Conservation (phyloP, 768 basidiomycete genomes). For the Russula brevipes region DNA sequence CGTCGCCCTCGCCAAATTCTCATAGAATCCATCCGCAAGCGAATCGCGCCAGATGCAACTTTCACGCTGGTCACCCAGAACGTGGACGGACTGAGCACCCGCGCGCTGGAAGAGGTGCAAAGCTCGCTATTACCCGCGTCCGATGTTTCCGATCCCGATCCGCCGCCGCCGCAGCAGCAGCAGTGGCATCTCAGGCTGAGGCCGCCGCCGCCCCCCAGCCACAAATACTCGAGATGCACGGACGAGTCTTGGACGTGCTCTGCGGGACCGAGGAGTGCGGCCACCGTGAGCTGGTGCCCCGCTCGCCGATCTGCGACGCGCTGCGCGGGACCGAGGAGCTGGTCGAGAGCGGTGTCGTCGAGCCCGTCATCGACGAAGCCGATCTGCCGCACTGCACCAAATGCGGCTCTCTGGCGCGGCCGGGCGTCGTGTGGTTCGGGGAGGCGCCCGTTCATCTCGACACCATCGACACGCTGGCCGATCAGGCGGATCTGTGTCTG, state of each 20-base stretch:
- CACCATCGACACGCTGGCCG: slow-evolving; percentile 30
- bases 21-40: slow-evolving; percentile 37
- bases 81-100: slow-evolving; percentile 49
- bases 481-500: slow-evolving; percentile 34
- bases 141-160: no score
- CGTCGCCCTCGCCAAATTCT: slow-evolving; percentile 43
- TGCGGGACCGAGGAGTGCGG: slow-evolving; percentile 38
- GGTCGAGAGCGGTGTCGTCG: slow-evolving; percentile 7
- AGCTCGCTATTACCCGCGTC: neutral
- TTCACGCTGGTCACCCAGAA: slow-evolving; percentile 58
- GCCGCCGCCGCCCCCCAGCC: neutral
- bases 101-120: slow-evolving; percentile 34
- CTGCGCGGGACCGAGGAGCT: slow-evolving; percentile 41
- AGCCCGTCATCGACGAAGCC: slow-evolving; percentile 30
- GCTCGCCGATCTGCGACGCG: slow-evolving; percentile 43
- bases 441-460: slow-evolving; percentile 32
- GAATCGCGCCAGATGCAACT: slow-evolving; percentile 38
- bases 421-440: slow-evolving; percentile 43
- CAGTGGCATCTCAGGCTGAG: no score
- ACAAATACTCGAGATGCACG: slow-evolving; percentile 54
- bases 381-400: slow-evolving; percentile 33
- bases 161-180: no score
- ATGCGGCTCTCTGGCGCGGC: slow-evolving; percentile 34
- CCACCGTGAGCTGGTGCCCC: slow-evolving; percentile 37
- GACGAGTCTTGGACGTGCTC: slow-evolving; percentile 47